Conservation (phyloP, 306 rosid genomes). For the Dalbergia cochinchinensis region DNA sequence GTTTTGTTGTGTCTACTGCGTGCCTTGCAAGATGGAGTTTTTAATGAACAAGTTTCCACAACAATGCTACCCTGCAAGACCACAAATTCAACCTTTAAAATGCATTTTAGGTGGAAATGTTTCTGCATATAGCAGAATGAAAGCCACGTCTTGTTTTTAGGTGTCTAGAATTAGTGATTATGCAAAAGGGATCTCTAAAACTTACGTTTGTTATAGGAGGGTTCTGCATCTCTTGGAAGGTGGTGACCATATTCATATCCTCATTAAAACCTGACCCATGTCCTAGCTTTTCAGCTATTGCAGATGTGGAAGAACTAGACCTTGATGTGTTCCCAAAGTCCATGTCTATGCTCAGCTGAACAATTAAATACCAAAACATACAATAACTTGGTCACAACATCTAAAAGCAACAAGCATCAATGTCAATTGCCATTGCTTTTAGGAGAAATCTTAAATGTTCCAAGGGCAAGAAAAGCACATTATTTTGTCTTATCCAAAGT, state of each 20-base stretch:
- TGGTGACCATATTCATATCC: neutral
- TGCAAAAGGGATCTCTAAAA: neutral
- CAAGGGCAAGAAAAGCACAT: no score
- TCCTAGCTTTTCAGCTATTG: conserved; percentile 11
- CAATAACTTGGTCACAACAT: neutral
- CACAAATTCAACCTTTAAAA: neutral
- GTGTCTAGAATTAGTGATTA: neutral
- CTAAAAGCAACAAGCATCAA: neutral
- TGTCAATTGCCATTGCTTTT: neutral
- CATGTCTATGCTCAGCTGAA: conserved; percentile 46
- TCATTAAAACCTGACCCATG: neutral
- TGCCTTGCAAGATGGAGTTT: conserved; percentile 25
- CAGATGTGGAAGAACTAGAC: conserved; percentile 45
- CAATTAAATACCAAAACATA: neutral
- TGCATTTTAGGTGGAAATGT: neutral
- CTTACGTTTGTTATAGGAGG: neutral
- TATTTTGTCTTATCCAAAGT: no score
- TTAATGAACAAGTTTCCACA: conserved; percentile 38
- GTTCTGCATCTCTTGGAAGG: conserved; percentile 2
- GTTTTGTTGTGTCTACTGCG: neutral
- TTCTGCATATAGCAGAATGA: neutral
- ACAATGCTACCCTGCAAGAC: conserved; percentile 41
- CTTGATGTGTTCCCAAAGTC: conserved; percentile 48
- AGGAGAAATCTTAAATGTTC: neutral
- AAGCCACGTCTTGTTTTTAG: neutral